These are phyloP conservation scores for Haplographium delicatum DNA, from an alignment of 495 filamentous ascomycete genomes.

Conservation along the genomic window DNA sequence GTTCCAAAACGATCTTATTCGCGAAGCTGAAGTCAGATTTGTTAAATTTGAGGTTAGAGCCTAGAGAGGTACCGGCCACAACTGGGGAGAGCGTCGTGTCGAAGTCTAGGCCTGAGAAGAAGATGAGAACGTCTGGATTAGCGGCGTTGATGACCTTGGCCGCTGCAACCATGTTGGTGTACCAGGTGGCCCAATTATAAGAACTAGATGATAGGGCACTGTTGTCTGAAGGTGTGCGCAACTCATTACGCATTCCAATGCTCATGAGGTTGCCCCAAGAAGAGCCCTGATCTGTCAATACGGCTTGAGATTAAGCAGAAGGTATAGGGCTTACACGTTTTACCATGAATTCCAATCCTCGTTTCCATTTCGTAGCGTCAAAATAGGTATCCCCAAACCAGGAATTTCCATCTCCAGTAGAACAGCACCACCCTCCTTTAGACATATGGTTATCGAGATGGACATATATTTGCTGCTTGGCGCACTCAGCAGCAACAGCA, in stretches of 20 bases:
- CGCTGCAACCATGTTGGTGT: conserved; percentile 45
- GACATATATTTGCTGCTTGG: conserved; percentile 34
- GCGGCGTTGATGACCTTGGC: conserved; percentile 46
- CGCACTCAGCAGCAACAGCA: conserved; percentile 32
- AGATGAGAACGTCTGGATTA: conserved; percentile 53
- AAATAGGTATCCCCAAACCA: conserved; percentile 50
- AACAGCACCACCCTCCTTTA: conserved; percentile 41
- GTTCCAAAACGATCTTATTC: conserved; percentile 39
- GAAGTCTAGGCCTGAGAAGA: conserved; percentile 56
- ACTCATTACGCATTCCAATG: conserved; percentile 57
- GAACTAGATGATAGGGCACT: neutral
- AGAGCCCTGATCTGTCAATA: conserved; percentile 1
- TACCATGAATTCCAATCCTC: conserved; percentile 54
- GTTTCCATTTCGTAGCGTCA: conserved; percentile 48
- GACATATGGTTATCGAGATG: conserved; percentile 45
- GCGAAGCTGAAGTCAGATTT: conserved; percentile 30
- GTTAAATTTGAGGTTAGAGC: conserved; percentile 25
- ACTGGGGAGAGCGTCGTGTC: conserved; percentile 49
- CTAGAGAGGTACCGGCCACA: conserved; percentile 26
- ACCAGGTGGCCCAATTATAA: conserved; percentile 39
- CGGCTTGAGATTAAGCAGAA: neutral
- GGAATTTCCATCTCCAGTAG: conserved; percentile 35
- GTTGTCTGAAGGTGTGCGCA: conserved; percentile 39
- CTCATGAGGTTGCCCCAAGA: conserved; percentile 30
- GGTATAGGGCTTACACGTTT: conserved; percentile 36